A percentile compares a stretch with the other conserved stretches of the same genome.
Conservation (phyloP, 495 filamentous ascomycete genomes). For the Penicillium pulvis region DNA sequence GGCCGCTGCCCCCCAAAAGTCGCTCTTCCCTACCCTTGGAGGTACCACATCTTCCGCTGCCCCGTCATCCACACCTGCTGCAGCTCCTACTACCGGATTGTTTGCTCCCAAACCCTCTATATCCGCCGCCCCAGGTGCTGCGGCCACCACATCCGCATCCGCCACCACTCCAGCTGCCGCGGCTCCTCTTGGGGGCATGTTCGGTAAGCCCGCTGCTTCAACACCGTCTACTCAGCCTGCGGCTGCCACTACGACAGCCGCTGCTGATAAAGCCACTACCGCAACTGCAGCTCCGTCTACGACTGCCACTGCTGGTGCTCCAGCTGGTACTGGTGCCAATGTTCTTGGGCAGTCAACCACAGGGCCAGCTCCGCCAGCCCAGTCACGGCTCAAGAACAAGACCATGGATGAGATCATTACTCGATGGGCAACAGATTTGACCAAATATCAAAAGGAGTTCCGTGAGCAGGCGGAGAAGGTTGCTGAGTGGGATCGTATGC, state of each 20-base stretch:
- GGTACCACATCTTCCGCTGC: slow-evolving; percentile 39
- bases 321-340: slow-evolving; percentile 32
- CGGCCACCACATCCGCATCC: slow-evolving; percentile 18
- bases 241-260: slow-evolving; percentile 18
- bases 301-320: slow-evolving; percentile 26
- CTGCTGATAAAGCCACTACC: slow-evolving; percentile 24
- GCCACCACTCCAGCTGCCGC: slow-evolving; percentile 1
- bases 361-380: slow-evolving; percentile 72
- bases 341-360: slow-evolving; percentile 68
- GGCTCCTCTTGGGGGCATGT: slow-evolving; percentile 26
- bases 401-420: slow-evolving; percentile 99
- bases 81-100: slow-evolving; percentile 38
- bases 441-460: slow-evolving; percentile 96
- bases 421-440: slow-evolving; percentile 92
- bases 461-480: slow-evolving; percentile 84
- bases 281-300: slow-evolving; percentile 28
- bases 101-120: slow-evolving; percentile 45
- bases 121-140: slow-evolving; percentile 18
- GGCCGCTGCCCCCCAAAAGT: slow-evolving; percentile 41
- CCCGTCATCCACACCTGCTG: slow-evolving; percentile 41
- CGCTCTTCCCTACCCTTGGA: slow-evolving; percentile 39
- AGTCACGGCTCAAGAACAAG: slow-evolving; percentile 93
- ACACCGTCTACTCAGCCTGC: slow-evolving; percentile 32
- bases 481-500: slow-evolving; percentile 83
- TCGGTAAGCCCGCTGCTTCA: slow-evolving; percentile 30